These are phyloP conservation scores for Striga hermonthica DNA, from an alignment of 305 asterid genomes.

Conservation along the genomic window DNA sequence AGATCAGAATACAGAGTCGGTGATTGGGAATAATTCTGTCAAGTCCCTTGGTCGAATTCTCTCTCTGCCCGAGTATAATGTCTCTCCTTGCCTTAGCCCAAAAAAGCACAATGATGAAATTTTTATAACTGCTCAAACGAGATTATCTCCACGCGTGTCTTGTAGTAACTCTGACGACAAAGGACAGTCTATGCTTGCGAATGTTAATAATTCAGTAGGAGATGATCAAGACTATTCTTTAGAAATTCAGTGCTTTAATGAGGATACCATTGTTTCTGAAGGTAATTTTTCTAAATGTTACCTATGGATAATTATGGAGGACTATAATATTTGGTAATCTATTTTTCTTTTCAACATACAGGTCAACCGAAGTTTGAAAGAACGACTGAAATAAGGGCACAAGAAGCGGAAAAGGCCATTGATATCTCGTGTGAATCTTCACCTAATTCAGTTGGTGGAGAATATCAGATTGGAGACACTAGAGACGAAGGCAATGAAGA, in stretches of 20 bases:
- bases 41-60: conserved; percentile 78
- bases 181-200: conserved; percentile 32
- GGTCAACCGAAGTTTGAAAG: conserved; percentile 44
- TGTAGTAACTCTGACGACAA: conserved; percentile 32
- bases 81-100: conserved; percentile 67
- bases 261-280: conserved; percentile 34
- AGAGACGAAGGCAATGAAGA: conserved; percentile 42
- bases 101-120: conserved; percentile 44
- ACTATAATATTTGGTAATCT: conserved; percentile 25
- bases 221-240: conserved; percentile 33
- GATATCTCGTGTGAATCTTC: conserved; percentile 31
- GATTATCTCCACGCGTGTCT: conserved; percentile 40
- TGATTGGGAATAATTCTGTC: conserved; percentile 42
- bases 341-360: conserved; percentile 18
- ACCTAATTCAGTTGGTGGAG: conserved; percentile 36
- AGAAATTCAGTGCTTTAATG: conserved; percentile 32
- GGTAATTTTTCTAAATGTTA: conserved; percentile 39
- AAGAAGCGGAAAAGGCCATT: conserved; percentile 39
- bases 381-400: conserved; percentile 27
- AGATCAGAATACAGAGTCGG: conserved; percentile 41
- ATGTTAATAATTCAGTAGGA: conserved; percentile 28
- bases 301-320: conserved; percentile 5
- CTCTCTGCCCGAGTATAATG: conserved; percentile 61
- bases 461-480: conserved; percentile 33
- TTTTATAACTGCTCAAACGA: conserved; percentile 44